Conservation (phyloP, 306 rosid species). For the Potentilla sterilis region DNA sequence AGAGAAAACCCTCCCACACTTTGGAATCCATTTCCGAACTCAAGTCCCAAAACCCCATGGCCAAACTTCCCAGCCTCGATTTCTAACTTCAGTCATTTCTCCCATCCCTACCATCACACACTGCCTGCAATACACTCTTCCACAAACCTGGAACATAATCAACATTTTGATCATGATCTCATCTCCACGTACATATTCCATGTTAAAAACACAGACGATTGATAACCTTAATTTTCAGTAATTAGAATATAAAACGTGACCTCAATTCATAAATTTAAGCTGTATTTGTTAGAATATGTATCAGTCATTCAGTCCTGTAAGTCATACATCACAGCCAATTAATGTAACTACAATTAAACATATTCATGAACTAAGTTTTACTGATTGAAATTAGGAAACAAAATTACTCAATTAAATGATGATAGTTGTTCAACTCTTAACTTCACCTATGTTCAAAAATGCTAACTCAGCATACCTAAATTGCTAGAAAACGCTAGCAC, state of each 20-base stretch:
- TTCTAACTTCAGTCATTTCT: slow-evolving; percentile 85
- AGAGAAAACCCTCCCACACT: slow-evolving; percentile 2
- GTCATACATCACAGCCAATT: background rate
- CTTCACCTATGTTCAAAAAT: background rate
- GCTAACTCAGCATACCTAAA: slow-evolving; percentile 1
- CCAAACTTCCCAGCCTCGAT: slow-evolving; percentile 63
- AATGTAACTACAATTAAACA: background rate
- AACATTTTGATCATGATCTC: background rate
- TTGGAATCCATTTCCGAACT: slow-evolving; percentile 20
- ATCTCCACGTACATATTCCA: background rate
- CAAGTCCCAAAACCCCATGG: slow-evolving; percentile 17
- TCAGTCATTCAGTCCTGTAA: slow-evolving; percentile 52
- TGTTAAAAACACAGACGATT: background rate
- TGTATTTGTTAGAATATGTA: slow-evolving; percentile 18
- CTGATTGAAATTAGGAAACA: slow-evolving; percentile 1
- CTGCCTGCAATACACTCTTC: slow-evolving; percentile 78
- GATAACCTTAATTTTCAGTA: background rate
- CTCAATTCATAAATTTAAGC: background rate
- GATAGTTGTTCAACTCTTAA: no score
- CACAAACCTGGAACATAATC: slow-evolving; percentile 66
- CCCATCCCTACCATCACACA: slow-evolving; percentile 82
- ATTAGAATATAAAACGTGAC: background rate
- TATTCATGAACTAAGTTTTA: background rate
- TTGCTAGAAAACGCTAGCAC: background rate
- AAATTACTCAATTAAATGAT: background rate